phyloP scores from a whole-genome alignment of 371 early-diverging fungal genomes.

The Mucor circinelloides region DNA sequence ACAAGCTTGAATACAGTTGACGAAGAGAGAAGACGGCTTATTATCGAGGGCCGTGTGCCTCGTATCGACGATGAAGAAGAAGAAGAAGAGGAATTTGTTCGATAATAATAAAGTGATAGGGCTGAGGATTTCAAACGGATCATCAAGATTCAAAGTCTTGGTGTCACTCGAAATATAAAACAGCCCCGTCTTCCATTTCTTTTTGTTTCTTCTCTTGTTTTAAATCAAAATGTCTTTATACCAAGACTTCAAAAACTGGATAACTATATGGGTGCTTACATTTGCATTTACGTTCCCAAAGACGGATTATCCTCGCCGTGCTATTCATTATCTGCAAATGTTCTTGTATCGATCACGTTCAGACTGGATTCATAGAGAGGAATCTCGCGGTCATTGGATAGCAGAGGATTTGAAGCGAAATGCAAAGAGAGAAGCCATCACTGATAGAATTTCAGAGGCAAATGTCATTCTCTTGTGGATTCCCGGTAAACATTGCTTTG shows the following conservation, averaged over 20 bases:
- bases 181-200: not conserved
- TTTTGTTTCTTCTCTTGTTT: not conserved
- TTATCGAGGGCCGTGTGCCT: slow-evolving; percentile 43
- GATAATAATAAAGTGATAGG: not conserved
- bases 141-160: not conserved
- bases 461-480: slow-evolving; percentile 46
- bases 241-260: slow-evolving; percentile 18
- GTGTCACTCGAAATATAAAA: not conserved
- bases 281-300: slow-evolving; percentile 26
- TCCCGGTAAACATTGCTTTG: slow-evolving; percentile 31
- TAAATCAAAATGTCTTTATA: slow-evolving; percentile 13
- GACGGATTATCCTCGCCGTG: slow-evolving; percentile 4
- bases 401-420: slow-evolving; percentile 33
- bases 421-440: slow-evolving; percentile 39
- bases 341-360: slow-evolving; percentile 22
- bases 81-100: slow-evolving; percentile 9
- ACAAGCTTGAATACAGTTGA: slow-evolving; percentile 43
- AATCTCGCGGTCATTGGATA: slow-evolving; percentile 31
- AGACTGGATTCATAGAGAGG: slow-evolving; percentile 23
- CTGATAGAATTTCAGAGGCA: slow-evolving; percentile 32
- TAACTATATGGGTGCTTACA: slow-evolving; percentile 10
- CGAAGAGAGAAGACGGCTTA: slow-evolving; percentile 42
- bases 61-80: slow-evolving; percentile 13
- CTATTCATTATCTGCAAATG: slow-evolving; percentile 12
- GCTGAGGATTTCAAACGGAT: not conserved